Conservation (phyloP, 2,329 filamentous ascomycete species). For the Exophiala alcalophila region DNA sequence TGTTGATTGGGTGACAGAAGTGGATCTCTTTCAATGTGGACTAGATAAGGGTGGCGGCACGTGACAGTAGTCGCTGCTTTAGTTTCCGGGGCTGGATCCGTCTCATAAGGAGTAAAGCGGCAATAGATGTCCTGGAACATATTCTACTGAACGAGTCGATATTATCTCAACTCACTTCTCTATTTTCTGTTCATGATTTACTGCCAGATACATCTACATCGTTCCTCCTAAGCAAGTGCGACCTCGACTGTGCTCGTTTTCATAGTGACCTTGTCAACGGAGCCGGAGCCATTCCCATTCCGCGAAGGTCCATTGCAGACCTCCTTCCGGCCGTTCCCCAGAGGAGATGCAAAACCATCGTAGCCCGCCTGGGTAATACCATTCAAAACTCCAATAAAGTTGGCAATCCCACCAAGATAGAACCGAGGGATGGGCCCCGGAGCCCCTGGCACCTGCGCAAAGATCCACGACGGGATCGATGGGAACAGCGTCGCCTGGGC, state of each 20-base stretch:
- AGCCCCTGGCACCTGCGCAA: slow-evolving; percentile 48
- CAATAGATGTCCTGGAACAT: too few relatives aligned
- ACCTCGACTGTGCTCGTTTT: slow-evolving; percentile 12
- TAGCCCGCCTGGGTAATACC: slow-evolving; percentile 13
- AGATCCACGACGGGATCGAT: slow-evolving; percentile 49
- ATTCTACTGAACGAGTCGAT: background rate
- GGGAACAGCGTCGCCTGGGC: slow-evolving; percentile 37
- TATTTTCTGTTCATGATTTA: background rate
- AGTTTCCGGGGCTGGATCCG: too few relatives aligned
- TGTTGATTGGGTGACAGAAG: too few relatives aligned
- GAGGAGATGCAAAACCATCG: slow-evolving; percentile 20
- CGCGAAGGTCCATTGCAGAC: slow-evolving; percentile 13
- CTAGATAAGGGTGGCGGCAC: too few relatives aligned
- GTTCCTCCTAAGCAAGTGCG: slow-evolving; percentile 12
- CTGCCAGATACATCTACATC: slow-evolving; percentile 3
- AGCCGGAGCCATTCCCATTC: background rate
- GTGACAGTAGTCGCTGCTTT: background rate
- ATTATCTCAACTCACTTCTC: slow-evolving; percentile 3
- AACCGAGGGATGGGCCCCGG: slow-evolving; percentile 14
- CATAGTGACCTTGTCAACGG: slow-evolving; percentile 8
- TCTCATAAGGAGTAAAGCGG: too few relatives aligned
- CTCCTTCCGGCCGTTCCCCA: slow-evolving; percentile 18
- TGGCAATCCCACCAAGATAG: slow-evolving; percentile 14
- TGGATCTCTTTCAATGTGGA: too few relatives aligned
- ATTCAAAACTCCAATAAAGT: slow-evolving; percentile 11